These are phyloP conservation scores for Hypoxylon subgilvum DNA, from an alignment of 495 filamentous ascomycete species.

Conservation along the genomic window DNA sequence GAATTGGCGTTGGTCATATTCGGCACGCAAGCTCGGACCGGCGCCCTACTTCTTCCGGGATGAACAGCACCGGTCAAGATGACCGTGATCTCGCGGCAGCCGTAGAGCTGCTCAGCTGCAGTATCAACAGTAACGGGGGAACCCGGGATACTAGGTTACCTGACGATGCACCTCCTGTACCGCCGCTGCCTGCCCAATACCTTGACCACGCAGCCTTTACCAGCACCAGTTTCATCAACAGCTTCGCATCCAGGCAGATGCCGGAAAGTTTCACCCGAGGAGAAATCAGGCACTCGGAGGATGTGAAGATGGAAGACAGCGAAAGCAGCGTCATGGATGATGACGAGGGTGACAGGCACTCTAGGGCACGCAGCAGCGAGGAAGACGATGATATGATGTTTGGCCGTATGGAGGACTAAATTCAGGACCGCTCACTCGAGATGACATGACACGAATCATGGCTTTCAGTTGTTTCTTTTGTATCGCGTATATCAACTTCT, in stretches of 20 bases:
- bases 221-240: slow-evolving; percentile 58
- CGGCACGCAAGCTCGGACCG: slow-evolving; percentile 62
- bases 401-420: slow-evolving; percentile 91
- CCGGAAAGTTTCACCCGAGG: slow-evolving; percentile 59
- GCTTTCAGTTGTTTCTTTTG: slow-evolving; percentile 49
- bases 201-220: slow-evolving; percentile 58
- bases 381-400: slow-evolving; percentile 92
- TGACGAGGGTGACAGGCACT: slow-evolving; percentile 74
- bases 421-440: slow-evolving; percentile 16
- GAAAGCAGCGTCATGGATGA: slow-evolving; percentile 74
- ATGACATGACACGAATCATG: slow-evolving; percentile 39
- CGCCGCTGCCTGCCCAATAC: slow-evolving; percentile 77
- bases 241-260: slow-evolving; percentile 56
- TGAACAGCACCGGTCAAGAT: slow-evolving; percentile 68
- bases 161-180: slow-evolving; percentile 82
- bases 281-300: slow-evolving; percentile 50
- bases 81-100: slow-evolving; percentile 87
- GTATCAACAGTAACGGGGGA: slow-evolving; percentile 74
- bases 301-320: slow-evolving; percentile 73
- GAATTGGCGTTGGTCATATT: slow-evolving; percentile 59
- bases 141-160: slow-evolving; percentile 72
- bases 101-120: slow-evolving; percentile 86
- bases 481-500: slow-evolving; percentile 53
- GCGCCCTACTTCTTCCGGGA: slow-evolving; percentile 66
- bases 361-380: slow-evolving; percentile 73